These are phyloP conservation scores for Ceratocystis alfenasii DNA, from an alignment of 2,329 filamentous ascomycete species.

Conservation along the genomic window DNA sequence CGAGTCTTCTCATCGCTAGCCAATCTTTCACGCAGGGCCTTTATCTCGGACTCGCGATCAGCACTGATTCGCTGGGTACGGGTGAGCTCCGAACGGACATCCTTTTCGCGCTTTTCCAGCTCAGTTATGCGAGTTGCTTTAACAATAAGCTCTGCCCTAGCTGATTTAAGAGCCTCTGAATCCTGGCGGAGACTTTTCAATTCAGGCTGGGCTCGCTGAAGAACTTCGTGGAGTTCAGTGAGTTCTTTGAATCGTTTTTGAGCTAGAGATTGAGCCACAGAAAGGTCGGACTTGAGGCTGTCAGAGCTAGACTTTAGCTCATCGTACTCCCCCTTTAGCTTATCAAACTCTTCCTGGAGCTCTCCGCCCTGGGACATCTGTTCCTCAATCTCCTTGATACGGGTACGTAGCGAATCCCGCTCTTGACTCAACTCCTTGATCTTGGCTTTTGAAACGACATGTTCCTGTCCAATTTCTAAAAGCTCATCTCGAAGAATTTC, in stretches of 20 bases:
- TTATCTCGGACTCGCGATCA: conserved; percentile 69
- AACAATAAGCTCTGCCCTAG: conserved; percentile 59
- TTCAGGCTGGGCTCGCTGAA: conserved; percentile 80
- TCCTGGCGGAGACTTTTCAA: conserved; percentile 68
- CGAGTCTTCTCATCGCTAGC: conserved; percentile 60
- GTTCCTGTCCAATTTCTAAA: conserved; percentile 65
- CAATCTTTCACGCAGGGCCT: conserved; percentile 64
- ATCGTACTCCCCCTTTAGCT: conserved; percentile 41
- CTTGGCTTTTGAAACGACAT: conserved; percentile 70
- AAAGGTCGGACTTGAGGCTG: conserved; percentile 68
- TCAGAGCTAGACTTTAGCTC: conserved; percentile 58
- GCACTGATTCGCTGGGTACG: conserved; percentile 56
- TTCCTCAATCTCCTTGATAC: conserved; percentile 56
- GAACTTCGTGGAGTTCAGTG: conserved; percentile 61
- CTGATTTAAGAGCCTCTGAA: conserved; percentile 57
- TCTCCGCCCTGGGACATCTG: conserved; percentile 39
- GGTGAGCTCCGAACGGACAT: conserved; percentile 62
- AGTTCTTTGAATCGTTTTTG: conserved; percentile 81
- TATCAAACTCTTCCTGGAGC: conserved; percentile 18
- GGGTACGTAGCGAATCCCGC: conserved; percentile 35
- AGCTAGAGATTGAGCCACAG: conserved; percentile 74
- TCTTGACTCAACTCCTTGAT: conserved; percentile 50
- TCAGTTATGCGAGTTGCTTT: conserved; percentile 51
- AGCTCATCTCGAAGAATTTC: conserved; percentile 72
- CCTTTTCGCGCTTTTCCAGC: conserved; percentile 73